Percentiles rank a stretch among this genome's conserved stretches.
Conservation (phyloP, 108 stramenopile genomes). For the Hondaea fermentalgiana region DNA sequence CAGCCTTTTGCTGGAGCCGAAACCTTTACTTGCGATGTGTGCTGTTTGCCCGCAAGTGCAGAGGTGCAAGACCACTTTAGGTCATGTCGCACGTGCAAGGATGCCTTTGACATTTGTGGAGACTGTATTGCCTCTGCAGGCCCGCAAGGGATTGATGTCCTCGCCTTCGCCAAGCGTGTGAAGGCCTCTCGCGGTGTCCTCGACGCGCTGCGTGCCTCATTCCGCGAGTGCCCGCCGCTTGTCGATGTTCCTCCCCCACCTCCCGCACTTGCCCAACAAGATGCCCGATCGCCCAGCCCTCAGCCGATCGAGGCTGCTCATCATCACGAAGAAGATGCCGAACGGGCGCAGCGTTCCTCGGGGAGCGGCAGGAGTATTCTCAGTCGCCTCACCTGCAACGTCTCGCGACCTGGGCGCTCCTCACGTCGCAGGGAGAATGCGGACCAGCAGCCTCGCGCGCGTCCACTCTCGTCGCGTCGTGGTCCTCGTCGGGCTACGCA, state of each 20-base stretch:
- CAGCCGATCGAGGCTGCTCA: too few species aligned
- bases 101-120: neutral
- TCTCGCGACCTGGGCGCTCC: neutral
- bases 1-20: neutral
- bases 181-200: neutral
- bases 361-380: neutral
- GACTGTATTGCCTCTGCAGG: neutral
- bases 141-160: neutral
- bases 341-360: too few species aligned
- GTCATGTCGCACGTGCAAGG: neutral
- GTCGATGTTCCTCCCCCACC: too few species aligned
- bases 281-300: too few species aligned
- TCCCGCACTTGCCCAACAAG: too few species aligned
- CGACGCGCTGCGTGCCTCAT: neutral
- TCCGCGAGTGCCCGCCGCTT: too few species aligned
- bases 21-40: neutral
- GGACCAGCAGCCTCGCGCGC: too few species aligned
- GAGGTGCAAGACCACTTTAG: neutral
- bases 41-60: neutral
- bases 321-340: too few species aligned
- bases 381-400: neutral
- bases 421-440: neutral
- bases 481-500: too few species aligned
- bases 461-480: too few species aligned
- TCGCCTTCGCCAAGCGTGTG: neutral